Evolutionary conservation across 257 asterid species (phyloP).

Genomic region (Solanum ahanhuiri): DNA sequence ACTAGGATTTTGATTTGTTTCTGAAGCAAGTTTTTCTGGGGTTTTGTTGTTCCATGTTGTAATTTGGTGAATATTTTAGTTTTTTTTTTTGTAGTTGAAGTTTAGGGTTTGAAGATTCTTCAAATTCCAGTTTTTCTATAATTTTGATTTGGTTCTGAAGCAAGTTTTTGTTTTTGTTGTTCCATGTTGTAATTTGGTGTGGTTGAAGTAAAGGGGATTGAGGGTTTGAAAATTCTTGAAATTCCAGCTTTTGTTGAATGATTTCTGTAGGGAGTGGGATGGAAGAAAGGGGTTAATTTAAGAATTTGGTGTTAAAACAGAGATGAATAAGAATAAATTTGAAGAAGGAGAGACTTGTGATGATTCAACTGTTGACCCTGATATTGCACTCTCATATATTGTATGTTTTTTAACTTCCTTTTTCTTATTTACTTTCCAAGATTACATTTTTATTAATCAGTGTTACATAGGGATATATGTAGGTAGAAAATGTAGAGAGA

Average conservation of each 20-base stretch:
- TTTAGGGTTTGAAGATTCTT: neutral
- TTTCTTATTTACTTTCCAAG: neutral
- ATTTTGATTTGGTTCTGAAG: neutral
- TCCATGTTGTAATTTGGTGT: neutral
- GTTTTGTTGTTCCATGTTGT: neutral
- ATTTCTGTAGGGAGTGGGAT: neutral
- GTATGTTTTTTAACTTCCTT: neutral
- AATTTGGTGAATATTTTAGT: neutral
- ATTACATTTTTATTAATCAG: neutral
- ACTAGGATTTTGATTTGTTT: neutral
- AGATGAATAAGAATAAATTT: neutral
- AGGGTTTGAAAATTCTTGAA: neutral
- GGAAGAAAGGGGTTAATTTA: neutral
- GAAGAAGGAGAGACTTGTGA: slow-evolving; percentile 3
- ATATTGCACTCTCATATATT: slow-evolving; percentile 7
- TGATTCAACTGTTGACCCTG: slow-evolving; percentile 6
- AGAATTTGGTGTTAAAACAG: neutral
- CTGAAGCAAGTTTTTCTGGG: neutral
- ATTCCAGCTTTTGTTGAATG: neutral
- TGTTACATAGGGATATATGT: neutral
- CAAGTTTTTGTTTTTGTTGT: neutral
- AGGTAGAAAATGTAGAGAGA: neutral
- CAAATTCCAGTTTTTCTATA: neutral
- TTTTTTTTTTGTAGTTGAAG: neutral
- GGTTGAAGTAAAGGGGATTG: neutral